Evolutionary conservation across 1,284 basidiomycete genomes (phyloP), one percentile per base, ranked within the genome.

Genomic region (Malassezia globosa): DNA sequence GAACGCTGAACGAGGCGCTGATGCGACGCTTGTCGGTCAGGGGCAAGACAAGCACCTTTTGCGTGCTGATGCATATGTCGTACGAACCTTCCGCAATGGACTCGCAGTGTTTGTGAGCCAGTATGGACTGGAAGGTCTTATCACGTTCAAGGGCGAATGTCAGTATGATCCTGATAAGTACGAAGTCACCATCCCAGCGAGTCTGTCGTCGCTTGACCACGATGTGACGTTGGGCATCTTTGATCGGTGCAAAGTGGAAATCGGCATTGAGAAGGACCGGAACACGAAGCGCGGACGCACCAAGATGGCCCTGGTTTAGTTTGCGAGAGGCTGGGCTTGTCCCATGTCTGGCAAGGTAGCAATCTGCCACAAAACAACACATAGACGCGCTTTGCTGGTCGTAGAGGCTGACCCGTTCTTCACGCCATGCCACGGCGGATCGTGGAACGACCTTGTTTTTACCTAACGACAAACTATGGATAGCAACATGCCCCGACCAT

Each of bases 211-310:
- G 4, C 44, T 69, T 3, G 8, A 29, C 8, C 46, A 26, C 27
- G 61, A 66, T 26, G 13, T 66, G 3, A 63, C 51, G 37, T 37
- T 71, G 18, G 73, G 73, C 26, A 69, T 96, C 22, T 96, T 97
- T 72, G 90, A 95, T 74, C 86, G 87, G 71, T 87, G 96, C 47
- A 78, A 73, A 16, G 92, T 97, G 14, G 80, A 82, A 61, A 85
- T 97, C 42, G 81, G 84, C 46, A 86, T 96, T 3, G 87, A 92
- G 72, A 94, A 90, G 62, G 90, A 97, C 72, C 82, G 79, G 65
- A 92, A 89, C 62, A 96, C 90, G 7, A 87, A 94, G 72, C 77
- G 92, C 48, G 88, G 87, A 8, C 83, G 83, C 61, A 88, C 94
- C 7, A 86, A 83, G 73, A 92, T 94, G 88, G 80, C 77, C 5